phyloP scores from a whole-genome alignment of 768 basidiomycete genomes.

The Rhizopogon vinicolor region DNA sequence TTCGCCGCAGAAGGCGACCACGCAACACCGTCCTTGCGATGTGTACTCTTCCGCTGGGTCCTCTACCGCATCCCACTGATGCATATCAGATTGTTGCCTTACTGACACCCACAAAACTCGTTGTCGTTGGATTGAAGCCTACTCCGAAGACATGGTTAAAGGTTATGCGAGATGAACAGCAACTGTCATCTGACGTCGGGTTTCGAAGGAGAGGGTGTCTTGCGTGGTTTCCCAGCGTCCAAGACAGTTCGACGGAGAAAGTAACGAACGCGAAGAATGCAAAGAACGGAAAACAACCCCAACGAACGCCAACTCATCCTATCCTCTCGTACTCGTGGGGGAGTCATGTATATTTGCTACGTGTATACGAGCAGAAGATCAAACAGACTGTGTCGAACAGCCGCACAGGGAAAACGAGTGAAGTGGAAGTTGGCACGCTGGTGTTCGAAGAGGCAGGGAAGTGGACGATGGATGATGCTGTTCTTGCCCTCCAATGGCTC shows the following conservation, averaged over 20 bases:
- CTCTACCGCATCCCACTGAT: conserved; percentile 71
- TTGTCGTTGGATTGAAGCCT: conserved; percentile 91
- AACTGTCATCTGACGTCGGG: conserved; percentile 31
- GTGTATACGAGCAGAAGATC: conserved; percentile 55
- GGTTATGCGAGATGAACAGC: conserved; percentile 50
- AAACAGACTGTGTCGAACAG: conserved; percentile 45
- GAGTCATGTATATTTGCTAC: conserved; percentile 55
- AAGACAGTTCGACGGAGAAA: conserved; percentile 9
- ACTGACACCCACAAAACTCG: conserved; percentile 85
- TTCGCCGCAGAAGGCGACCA: conserved; percentile 40
- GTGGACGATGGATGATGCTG: conserved; percentile 57
- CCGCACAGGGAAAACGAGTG: conserved; percentile 55
- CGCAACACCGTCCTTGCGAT: conserved; percentile 74
- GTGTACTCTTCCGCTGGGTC: conserved; percentile 78
- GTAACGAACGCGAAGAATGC: background rate
- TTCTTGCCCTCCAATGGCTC: conserved; percentile 83
- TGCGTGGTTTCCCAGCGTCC: conserved; percentile 78
- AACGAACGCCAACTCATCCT: conserved; percentile 40
- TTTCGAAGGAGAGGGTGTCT: conserved; percentile 59
- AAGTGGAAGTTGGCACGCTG: conserved; percentile 60
- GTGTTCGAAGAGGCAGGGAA: conserved; percentile 55
- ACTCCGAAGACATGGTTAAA: conserved; percentile 91
- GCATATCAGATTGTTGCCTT: conserved; percentile 76
- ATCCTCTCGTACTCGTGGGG: conserved; percentile 88
- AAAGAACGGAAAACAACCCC: conserved; percentile 18